Conservation (phyloP, 345 rosid species). For the Acer campestre region DNA sequence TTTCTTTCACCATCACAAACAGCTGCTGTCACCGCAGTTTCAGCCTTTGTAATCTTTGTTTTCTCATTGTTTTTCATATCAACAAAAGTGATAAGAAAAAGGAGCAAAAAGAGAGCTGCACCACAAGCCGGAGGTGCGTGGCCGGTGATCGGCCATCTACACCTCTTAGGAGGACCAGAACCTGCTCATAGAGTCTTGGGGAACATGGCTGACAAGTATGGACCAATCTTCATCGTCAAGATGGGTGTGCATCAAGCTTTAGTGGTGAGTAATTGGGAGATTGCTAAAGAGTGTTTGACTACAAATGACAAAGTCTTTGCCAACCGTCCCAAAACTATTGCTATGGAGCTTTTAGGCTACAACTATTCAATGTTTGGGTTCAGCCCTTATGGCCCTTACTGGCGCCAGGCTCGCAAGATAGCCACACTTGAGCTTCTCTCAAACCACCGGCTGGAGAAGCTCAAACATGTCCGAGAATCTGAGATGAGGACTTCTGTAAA, state of each 20-base stretch:
- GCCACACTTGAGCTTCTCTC: constrained; percentile 39
- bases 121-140: constrained; percentile 30
- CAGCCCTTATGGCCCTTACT: constrained; percentile 33
- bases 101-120: constrained; percentile 15
- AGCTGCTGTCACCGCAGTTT: neutral
- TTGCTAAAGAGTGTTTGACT: constrained; percentile 40
- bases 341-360: constrained; percentile 26
- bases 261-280: constrained; percentile 30
- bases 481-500: constrained; percentile 20
- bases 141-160: constrained; percentile 51
- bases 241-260: constrained; percentile 32
- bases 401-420: constrained; percentile 38
- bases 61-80: neutral
- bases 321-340: constrained; percentile 31
- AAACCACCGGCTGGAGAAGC: constrained; percentile 28
- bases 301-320: constrained; percentile 32
- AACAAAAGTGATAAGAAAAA: neutral
- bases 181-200: constrained; percentile 32
- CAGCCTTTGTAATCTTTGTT: neutral
- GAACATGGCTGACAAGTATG: constrained; percentile 34
- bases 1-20: neutral
- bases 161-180: constrained; percentile 32
- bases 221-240: constrained; percentile 39
- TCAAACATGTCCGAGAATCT: constrained; percentile 19
- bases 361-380: constrained; percentile 30